Conservation (phyloP, 768 basidiomycete genomes). For the Phanerochaete sordida region DNA sequence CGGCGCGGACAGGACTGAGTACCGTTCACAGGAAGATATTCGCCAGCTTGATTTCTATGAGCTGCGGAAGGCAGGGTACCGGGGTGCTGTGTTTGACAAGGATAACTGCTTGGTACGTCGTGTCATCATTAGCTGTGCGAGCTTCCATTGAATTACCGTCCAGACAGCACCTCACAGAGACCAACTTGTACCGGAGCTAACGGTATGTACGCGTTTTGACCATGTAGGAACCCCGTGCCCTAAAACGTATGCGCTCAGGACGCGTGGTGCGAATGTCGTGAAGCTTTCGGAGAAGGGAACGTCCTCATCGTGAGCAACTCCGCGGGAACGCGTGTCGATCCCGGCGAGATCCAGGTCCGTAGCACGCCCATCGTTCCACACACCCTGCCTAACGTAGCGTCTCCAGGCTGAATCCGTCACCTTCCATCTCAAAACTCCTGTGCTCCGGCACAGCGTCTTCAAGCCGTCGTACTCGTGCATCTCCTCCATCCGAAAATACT, state of each 20-base stretch:
- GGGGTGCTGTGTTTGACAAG: conserved; percentile 94
- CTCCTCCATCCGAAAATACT: conserved; percentile 67
- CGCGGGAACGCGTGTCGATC: conserved; percentile 76
- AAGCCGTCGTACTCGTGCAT: conserved; percentile 87
- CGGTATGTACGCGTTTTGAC: conserved; percentile 35
- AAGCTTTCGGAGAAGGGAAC: conserved; percentile 71
- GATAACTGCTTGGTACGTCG: conserved; percentile 88
- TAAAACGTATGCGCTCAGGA: conserved; percentile 34
- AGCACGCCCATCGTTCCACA: neutral
- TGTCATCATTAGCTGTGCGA: neutral
- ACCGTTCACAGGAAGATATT: conserved; percentile 65
- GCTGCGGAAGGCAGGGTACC: conserved; percentile 72
- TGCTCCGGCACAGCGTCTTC: conserved; percentile 68
- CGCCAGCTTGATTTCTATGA: conserved; percentile 77
- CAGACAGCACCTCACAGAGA: conserved; percentile 85
- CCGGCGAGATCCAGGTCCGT: conserved; percentile 75
- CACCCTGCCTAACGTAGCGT: neutral
- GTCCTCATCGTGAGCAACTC: conserved; percentile 94
- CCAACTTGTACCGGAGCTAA: conserved; percentile 68
- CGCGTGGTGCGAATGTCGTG: conserved; percentile 71
- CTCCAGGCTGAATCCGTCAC: conserved; percentile 83
- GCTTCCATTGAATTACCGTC: neutral
- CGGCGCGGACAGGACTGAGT: neutral
- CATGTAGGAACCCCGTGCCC: neutral
- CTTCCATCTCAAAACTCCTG: conserved; percentile 72